Percentiles rank a stretch among this genome's conserved stretches.
Conservation (phyloP, 2,329 filamentous ascomycete species). For the Arthroderma sp. region DNA sequence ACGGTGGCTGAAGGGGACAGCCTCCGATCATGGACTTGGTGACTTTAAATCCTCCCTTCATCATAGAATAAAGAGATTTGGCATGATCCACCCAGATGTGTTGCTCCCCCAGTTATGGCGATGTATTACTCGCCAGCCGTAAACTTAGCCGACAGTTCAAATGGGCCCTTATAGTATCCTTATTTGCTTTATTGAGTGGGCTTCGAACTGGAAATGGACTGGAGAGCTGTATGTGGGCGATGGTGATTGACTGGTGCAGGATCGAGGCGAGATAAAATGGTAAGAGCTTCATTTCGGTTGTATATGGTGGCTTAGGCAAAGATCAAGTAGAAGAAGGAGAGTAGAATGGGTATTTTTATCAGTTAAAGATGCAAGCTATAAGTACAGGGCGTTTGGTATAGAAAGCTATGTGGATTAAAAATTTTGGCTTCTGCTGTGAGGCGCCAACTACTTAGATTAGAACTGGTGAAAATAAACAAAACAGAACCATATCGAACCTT, state of each 20-base stretch:
- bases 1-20: constrained; percentile 40
- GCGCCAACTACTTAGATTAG: too few species aligned
- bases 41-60: constrained; percentile 56
- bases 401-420: too few species aligned
- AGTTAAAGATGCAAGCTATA: too few species aligned
- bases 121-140: constrained; percentile 50
- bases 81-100: constrained; percentile 60
- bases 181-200: constrained; percentile 37
- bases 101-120: constrained; percentile 48
- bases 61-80: constrained; percentile 66
- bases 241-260: not conserved
- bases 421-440: too few species aligned
- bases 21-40: constrained; percentile 49
- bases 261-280: too few species aligned
- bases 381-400: too few species aligned
- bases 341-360: too few species aligned
- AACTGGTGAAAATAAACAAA: too few species aligned
- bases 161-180: constrained; percentile 44
- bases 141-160: constrained; percentile 48
- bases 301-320: too few species aligned
- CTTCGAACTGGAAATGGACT: constrained; percentile 42
- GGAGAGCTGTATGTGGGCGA: constrained; percentile 42
- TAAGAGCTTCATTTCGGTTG: too few species aligned
- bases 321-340: too few species aligned
- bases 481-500: too few species aligned